phyloP scores from a whole-genome alignment of 192 early-diverging fungal genomes.

The Backusella liffmaniae region DNA sequence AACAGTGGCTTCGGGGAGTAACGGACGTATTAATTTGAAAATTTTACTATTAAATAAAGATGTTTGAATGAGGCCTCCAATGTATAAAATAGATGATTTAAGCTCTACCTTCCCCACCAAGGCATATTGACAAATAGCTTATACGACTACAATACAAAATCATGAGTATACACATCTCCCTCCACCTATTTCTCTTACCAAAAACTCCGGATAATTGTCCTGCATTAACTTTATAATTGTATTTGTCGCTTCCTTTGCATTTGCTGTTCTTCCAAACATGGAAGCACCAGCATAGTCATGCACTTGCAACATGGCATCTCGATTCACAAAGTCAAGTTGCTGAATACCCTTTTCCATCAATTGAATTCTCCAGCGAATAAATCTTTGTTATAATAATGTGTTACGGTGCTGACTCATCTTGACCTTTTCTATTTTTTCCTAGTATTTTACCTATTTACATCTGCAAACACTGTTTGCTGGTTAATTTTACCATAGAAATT shows the following conservation, averaged over 20 bases:
- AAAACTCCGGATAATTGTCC: conserved; percentile 64
- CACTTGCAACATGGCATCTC: conserved; percentile 58
- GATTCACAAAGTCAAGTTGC: conserved; percentile 52
- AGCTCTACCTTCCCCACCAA: conserved; percentile 42
- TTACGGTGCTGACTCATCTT: not conserved
- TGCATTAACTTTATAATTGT: conserved; percentile 50
- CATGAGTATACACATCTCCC: not conserved
- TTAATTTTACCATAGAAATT: conserved; percentile 54
- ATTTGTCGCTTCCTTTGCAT: conserved; percentile 48
- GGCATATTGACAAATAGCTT: conserved; percentile 61
- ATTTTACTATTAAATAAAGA: conserved; percentile 36
- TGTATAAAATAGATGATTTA: too few species aligned
- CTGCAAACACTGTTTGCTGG: conserved; percentile 53
- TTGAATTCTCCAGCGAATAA: conserved; percentile 64
- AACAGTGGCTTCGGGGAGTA: conserved; percentile 57
- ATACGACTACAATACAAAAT: conserved; percentile 12
- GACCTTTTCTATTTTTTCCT: not conserved
- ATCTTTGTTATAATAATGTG: conserved; percentile 29
- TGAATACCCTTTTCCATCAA: conserved; percentile 60
- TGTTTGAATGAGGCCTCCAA: too few species aligned
- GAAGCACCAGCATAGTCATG: conserved; percentile 59
- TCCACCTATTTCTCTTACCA: conserved; percentile 27
- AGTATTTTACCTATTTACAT: conserved; percentile 37
- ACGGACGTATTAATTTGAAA: conserved; percentile 53
- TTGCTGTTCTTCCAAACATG: conserved; percentile 46